Evolutionary conservation across 345 rosid genomes (phyloP).

Genomic region (Garcia nutans): DNA sequence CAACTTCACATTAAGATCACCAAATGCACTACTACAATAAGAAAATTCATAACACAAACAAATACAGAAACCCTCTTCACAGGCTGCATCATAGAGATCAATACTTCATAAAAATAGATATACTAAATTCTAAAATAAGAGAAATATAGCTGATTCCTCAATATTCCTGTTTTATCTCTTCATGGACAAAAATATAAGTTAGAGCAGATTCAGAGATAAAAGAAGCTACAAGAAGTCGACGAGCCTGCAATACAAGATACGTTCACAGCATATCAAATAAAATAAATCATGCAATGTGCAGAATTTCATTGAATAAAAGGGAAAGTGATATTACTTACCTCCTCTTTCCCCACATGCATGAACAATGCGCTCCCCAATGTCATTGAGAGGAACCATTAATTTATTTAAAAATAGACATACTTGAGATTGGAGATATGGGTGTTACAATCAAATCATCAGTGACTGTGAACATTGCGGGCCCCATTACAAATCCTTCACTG

Average conservation of each 20-base stretch:
- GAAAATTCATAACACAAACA: too few relatives aligned
- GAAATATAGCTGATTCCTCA: too few relatives aligned
- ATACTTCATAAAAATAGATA: too few relatives aligned
- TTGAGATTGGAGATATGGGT: constrained; percentile 9
- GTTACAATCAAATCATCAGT: constrained; percentile 20
- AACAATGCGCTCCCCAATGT: constrained; percentile 10
- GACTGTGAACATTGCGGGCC: constrained; percentile 15
- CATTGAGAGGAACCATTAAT: constrained; percentile 18
- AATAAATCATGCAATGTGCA: too few relatives aligned
- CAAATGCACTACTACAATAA: too few relatives aligned
- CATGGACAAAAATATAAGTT: background rate
- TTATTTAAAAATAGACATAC: constrained; percentile 4
- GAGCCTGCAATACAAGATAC: constrained; percentile 11
- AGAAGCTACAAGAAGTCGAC: constrained; percentile 14
- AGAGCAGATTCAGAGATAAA: constrained; percentile 21
- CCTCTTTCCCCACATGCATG: constrained; percentile 9
- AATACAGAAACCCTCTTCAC: too few relatives aligned
- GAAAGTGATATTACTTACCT: constrained; percentile 8
- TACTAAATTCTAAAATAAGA: too few relatives aligned
- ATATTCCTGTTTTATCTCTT: background rate
- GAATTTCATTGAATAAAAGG: too few relatives aligned
- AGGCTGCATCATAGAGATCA: too few relatives aligned
- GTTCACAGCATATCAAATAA: background rate
- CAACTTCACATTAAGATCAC: too few relatives aligned
- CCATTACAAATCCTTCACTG: constrained; percentile 9